Evolutionary conservation across 2,329 filamentous ascomycete species (phyloP).

Genomic region (Calonectria montana): DNA sequence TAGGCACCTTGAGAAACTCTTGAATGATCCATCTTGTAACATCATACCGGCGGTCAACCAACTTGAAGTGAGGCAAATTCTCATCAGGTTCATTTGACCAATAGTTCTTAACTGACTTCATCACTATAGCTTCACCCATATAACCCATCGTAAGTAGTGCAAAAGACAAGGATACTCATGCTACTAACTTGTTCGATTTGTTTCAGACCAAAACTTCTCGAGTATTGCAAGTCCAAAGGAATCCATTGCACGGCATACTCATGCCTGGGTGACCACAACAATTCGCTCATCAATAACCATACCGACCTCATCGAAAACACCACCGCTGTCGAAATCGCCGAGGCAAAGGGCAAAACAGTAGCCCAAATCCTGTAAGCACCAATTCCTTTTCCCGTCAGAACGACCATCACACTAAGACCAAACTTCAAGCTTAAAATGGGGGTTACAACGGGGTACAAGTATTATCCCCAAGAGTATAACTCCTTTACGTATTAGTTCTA

Average conservation of each 20-base stretch:
- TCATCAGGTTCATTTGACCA: too few relatives aligned
- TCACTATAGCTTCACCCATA: constrained; percentile 20
- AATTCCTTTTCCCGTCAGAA: too few relatives aligned
- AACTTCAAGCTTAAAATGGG: constrained; percentile 19
- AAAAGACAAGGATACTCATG: background rate
- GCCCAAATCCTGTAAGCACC: constrained; percentile 21
- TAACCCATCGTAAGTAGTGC: constrained; percentile 18
- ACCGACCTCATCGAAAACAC: constrained; percentile 14
- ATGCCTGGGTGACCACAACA: constrained; percentile 22
- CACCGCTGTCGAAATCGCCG: constrained; percentile 3
- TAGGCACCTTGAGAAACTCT: constrained; percentile 79
- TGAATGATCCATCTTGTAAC: constrained; percentile 72
- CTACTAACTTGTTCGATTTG: background rate
- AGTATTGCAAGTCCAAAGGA: constrained; percentile 24
- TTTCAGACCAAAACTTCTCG: constrained; percentile 18
- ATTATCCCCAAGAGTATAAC: constrained; percentile 24
- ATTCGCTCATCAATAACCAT: constrained; percentile 18
- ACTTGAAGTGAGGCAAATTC: constrained; percentile 76
- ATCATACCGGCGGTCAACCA: constrained; percentile 78
- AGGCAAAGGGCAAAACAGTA: constrained; percentile 14
- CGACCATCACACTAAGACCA: background rate
- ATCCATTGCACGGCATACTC: constrained; percentile 27
- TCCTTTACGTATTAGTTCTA: constrained; percentile 14
- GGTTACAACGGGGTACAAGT: constrained; percentile 20
- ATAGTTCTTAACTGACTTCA: background rate